Percentiles rank a stretch among this genome's conserved stretches.
These are phyloP conservation scores for Aspergillus costaricaensis DNA, from an alignment of 2,329 filamentous ascomycete species.

Conservation along the genomic window DNA sequence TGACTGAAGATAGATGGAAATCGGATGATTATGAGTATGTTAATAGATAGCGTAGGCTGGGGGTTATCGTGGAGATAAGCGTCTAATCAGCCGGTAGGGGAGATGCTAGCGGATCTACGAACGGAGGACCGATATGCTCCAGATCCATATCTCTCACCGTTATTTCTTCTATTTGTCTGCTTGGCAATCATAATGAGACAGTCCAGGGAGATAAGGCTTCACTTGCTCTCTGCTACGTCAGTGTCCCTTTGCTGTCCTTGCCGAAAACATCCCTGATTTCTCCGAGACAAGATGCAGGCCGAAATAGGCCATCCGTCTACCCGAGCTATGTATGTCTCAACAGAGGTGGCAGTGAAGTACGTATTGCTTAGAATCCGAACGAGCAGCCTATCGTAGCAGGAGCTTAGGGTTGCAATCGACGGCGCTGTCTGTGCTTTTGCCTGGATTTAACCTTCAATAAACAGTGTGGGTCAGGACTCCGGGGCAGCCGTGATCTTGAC, in stretches of 20 bases:
- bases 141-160: not conserved
- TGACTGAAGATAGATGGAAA: not conserved
- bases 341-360: too few species aligned
- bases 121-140: not conserved
- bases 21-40: not conserved
- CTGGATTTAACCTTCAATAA: not conserved
- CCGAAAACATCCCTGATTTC: too few species aligned
- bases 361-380: too few species aligned
- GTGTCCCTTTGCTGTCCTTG: too few species aligned
- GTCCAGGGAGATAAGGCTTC: too few species aligned
- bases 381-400: too few species aligned
- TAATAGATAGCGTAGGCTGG: not conserved
- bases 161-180: not conserved
- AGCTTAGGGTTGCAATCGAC: not conserved
- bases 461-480: not conserved
- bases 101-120: not conserved
- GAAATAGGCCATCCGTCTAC: not conserved
- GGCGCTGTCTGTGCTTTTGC: not conserved
- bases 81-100: not conserved
- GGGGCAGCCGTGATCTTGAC: not conserved
- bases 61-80: not conserved
- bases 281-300: too few species aligned
- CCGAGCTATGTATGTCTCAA: not conserved
- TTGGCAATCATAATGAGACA: too few species aligned
- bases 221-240: too few species aligned